Evolutionary conservation across 1,284 basidiomycete species (phyloP).

Genomic region (Ganoderma meredithae): DNA sequence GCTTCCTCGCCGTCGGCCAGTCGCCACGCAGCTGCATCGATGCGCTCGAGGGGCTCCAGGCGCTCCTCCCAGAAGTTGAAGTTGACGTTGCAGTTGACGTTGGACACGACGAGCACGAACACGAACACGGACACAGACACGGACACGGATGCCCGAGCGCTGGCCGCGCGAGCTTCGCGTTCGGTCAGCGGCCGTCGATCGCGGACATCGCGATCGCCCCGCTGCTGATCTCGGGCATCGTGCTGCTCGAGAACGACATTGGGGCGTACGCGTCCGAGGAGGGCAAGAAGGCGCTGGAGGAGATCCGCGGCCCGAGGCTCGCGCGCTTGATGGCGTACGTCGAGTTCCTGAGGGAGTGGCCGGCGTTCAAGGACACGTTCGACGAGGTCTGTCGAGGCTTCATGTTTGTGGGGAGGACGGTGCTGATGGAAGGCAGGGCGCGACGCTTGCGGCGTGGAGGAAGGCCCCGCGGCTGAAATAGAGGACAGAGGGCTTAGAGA

Average conservation of each 20-base stretch:
- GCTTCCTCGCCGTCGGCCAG: not conserved
- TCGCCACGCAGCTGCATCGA: not conserved
- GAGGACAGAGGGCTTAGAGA: not conserved
- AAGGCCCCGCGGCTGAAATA: not conserved
- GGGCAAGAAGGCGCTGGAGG: slow-evolving; percentile 39
- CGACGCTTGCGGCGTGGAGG: not conserved
- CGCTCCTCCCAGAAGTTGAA: slow-evolving; percentile 9
- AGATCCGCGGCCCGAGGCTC: slow-evolving; percentile 38
- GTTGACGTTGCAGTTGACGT: no score
- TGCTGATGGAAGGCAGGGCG: not conserved
- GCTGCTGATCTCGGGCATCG: slow-evolving; percentile 36
- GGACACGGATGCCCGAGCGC: no score
- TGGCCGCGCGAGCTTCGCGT: slow-evolving; percentile 13
- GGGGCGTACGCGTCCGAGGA: slow-evolving; percentile 40
- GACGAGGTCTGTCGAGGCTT: slow-evolving; percentile 29
- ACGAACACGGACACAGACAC: no score
- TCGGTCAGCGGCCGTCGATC: slow-evolving; percentile 8
- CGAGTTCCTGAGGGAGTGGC: slow-evolving; percentile 39
- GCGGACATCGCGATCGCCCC: slow-evolving; percentile 17
- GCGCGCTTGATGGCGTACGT: slow-evolving; percentile 42
- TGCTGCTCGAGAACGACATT: slow-evolving; percentile 39
- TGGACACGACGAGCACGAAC: no score
- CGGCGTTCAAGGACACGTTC: slow-evolving; percentile 42
- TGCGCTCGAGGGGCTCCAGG: slow-evolving; percentile 17
- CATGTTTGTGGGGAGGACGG: not conserved